phyloP scores from a whole-genome alignment of 1,284 basidiomycete genomes.

The Cutaneotrichosporon cutaneum region DNA sequence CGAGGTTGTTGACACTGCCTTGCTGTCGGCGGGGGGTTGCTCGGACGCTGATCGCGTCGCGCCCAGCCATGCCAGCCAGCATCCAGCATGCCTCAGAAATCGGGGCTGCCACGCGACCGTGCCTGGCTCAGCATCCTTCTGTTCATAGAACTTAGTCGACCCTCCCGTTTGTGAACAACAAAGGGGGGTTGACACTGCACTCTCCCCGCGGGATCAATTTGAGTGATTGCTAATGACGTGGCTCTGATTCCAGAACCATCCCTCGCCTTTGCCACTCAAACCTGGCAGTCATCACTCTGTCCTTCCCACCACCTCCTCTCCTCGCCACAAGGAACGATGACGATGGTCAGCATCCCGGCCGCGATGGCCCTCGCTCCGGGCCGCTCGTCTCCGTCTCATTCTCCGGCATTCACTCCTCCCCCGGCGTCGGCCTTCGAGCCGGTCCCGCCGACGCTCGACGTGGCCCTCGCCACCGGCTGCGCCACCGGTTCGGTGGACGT shows the following conservation, averaged over 20 bases:
- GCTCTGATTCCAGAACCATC: not conserved
- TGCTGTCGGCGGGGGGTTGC: not conserved
- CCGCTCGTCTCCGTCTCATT: constrained; percentile 10
- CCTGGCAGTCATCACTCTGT: not conserved
- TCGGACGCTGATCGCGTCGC: no score
- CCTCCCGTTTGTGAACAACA: constrained; percentile 5
- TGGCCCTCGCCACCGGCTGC: constrained; percentile 9
- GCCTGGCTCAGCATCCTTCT: not conserved
- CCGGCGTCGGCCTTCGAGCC: constrained; percentile 1
- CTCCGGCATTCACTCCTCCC: not conserved
- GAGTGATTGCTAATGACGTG: not conserved
- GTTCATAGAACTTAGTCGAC: constrained; percentile 2
- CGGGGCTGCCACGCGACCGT: not conserved
- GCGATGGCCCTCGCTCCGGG: constrained; percentile 13
- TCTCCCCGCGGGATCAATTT: not conserved
- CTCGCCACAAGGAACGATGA: constrained; percentile 13
- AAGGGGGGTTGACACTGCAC: not conserved
- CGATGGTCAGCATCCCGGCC: constrained; percentile 16
- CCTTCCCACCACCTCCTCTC: not conserved
- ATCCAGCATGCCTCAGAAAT: not conserved
- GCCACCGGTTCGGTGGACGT: constrained; percentile 12
- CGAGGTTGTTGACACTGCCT: not conserved
- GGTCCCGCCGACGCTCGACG: constrained; percentile 20
- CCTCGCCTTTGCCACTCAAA: constrained; percentile 4
- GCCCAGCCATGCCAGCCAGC: not conserved